phyloP scores from a whole-genome alignment of 1,284 basidiomycete species.

The Cryptococcus amylolentus region DNA sequence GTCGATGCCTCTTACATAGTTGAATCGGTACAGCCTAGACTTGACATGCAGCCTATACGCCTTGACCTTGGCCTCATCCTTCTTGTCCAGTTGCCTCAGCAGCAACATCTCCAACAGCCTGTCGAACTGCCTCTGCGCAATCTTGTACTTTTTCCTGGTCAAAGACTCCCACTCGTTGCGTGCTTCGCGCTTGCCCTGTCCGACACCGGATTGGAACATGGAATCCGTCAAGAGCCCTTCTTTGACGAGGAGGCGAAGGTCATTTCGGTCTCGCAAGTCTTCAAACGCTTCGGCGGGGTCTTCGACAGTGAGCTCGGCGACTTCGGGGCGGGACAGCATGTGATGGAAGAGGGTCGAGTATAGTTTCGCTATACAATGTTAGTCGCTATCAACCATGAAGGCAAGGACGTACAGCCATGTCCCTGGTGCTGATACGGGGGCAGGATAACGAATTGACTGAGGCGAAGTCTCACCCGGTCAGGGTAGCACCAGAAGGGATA shows the following conservation, averaged over 20 bases:
- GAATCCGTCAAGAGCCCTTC: slow-evolving; percentile 36
- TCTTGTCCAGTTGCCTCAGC: slow-evolving; percentile 65
- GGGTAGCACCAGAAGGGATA: slow-evolving; percentile 94
- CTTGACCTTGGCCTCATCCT: slow-evolving; percentile 58
- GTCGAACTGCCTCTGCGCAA: slow-evolving; percentile 91
- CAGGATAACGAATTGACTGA: slow-evolving; percentile 92
- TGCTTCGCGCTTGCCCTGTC: slow-evolving; percentile 23
- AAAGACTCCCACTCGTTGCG: slow-evolving; percentile 65
- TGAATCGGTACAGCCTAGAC: slow-evolving; percentile 88
- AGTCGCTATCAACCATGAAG: neutral
- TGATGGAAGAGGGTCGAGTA: slow-evolving; percentile 83
- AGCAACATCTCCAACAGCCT: slow-evolving; percentile 89
- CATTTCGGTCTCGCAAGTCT: slow-evolving; percentile 87
- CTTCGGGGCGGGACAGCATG: slow-evolving; percentile 61
- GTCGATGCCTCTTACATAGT: slow-evolving; percentile 63
- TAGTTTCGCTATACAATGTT: slow-evolving; percentile 63
- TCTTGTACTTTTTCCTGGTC: slow-evolving; percentile 77
- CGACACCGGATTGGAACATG: slow-evolving; percentile 32
- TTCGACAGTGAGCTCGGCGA: slow-evolving; percentile 91
- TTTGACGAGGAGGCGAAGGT: slow-evolving; percentile 67
- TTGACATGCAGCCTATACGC: slow-evolving; percentile 79
- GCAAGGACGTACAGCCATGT: slow-evolving; percentile 70
- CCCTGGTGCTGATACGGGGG: slow-evolving; percentile 86
- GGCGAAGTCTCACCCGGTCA: slow-evolving; percentile 73
- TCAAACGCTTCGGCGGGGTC: slow-evolving; percentile 76